Base-by-base conservation (phyloP, 176 grass and related monocot species). In the Oryza australiensis region DNA sequence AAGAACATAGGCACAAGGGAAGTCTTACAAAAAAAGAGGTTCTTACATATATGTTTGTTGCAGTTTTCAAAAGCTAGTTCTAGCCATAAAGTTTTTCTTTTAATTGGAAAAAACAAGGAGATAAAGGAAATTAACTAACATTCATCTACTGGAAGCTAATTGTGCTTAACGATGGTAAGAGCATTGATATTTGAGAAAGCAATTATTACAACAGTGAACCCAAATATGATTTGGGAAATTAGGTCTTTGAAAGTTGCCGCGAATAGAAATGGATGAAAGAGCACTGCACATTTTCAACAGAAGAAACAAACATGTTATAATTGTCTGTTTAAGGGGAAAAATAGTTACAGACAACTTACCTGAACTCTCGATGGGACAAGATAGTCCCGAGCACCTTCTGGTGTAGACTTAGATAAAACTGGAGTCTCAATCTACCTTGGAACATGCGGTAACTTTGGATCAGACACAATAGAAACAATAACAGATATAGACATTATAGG, bases 381-480 rank as follows among this genome's bases (percentile, higher is more conserved):
- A 95, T 99, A 99, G 55, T 99, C 93, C 3, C 96, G 87, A 43
- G 96, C 93, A 76, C 96, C 96, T 92, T 95, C 96, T 68, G 96
- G 96, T 79, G 96, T 99, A 40, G 96, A 99, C 72, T 88, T 92
- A 75, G 96, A 99, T 80, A 99, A 88, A 88, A 95, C 92, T 90
- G 96, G 96, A 93, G 96, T 99, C 96, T 99, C 96, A 93, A 99
- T 95, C 96, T 99, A 95, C 92, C 92, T 98, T 98, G 83, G 86
- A 87, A 81, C 33, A 88, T 87, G 79, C 77, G 83, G 80, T 24
- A 87, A 91, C 72, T 67, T 89, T 68, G 66, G 76, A 80, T 84
- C 75, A 92, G 72, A 72, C 20, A 76, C 18, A 41, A 68, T 12
- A 38, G 33, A 27, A 72, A 20, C 8, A 60, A 60, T 60, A 60